These are phyloP conservation scores for Pleurotus tuber-regium DNA, from an alignment of 768 basidiomycete species.

Conservation along the genomic window DNA sequence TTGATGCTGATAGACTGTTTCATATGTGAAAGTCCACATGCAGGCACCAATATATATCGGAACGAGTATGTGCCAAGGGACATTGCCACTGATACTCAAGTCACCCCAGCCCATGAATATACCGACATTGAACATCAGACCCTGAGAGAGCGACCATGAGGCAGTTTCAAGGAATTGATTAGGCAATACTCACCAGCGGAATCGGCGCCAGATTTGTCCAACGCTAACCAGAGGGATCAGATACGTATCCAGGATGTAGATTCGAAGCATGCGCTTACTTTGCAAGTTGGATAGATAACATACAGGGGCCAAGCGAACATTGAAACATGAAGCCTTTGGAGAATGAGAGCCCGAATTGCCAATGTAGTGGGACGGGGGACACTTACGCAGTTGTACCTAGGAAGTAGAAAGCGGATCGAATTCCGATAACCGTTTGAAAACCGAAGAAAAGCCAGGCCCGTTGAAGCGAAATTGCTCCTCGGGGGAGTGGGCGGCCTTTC, in stretches of 20 bases:
- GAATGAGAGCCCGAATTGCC: not conserved
- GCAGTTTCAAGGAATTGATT: not conserved
- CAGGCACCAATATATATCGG: slow-evolving; percentile 24
- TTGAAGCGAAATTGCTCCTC: slow-evolving; percentile 23
- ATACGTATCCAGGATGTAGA: not conserved
- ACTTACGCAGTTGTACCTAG: slow-evolving; percentile 22
- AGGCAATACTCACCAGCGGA: slow-evolving; percentile 20
- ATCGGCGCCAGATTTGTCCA: slow-evolving; percentile 30
- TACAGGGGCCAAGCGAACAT: slow-evolving; percentile 29
- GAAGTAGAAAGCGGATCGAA: slow-evolving; percentile 17
- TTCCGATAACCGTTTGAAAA: slow-evolving; percentile 21
- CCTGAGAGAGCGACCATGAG: slow-evolving; percentile 16
- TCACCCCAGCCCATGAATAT: slow-evolving; percentile 32
- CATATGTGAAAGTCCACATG: slow-evolving; percentile 30
- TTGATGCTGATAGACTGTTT: slow-evolving; percentile 32
- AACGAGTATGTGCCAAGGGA: slow-evolving; percentile 23
- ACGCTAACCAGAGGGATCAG: slow-evolving; percentile 15
- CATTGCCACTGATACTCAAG: slow-evolving; percentile 17
- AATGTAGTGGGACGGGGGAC: too few relatives aligned
- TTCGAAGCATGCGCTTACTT: slow-evolving; percentile 17
- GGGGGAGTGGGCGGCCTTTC: slow-evolving; percentile 23
- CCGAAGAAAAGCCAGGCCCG: slow-evolving; percentile 29
- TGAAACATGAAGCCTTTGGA: slow-evolving; percentile 21
- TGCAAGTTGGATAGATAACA: slow-evolving; percentile 32
- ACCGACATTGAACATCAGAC: slow-evolving; percentile 30